phyloP scores from a whole-genome alignment of 768 basidiomycete species.

The Psilocybe subaeruginosa region DNA sequence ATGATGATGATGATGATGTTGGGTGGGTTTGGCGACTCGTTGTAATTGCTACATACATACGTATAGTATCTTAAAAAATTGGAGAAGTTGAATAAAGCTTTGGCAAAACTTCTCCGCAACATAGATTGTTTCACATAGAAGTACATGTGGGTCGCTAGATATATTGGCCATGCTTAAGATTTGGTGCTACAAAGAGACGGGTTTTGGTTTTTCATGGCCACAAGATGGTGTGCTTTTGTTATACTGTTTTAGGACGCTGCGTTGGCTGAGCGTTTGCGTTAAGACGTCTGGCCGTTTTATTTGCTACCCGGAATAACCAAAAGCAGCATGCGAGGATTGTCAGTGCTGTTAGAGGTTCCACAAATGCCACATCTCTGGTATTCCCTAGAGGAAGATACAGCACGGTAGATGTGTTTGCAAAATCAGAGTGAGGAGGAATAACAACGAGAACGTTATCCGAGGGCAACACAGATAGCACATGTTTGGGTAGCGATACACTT shows the following conservation, averaged over 20 bases:
- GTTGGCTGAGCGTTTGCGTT: constrained; percentile 1
- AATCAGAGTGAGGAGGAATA: constrained; percentile 19
- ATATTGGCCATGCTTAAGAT: not conserved
- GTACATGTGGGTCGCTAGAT: too few relatives aligned
- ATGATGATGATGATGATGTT: too few relatives aligned
- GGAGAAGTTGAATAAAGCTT: not conserved
- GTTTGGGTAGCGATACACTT: constrained; percentile 5
- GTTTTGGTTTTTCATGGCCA: too few relatives aligned
- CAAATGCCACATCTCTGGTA: constrained; percentile 35
- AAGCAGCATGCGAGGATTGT: constrained; percentile 42
- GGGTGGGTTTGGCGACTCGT: too few relatives aligned
- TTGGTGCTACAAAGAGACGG: not conserved
- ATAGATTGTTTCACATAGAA: too few relatives aligned
- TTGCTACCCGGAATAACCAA: constrained; percentile 34
- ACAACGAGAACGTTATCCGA: constrained; percentile 19
- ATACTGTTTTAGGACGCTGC: constrained; percentile 9
- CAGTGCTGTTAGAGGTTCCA: constrained; percentile 43
- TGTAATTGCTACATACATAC: too few relatives aligned
- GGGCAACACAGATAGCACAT: constrained; percentile 12
- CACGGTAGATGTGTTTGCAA: constrained; percentile 16
- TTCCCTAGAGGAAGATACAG: constrained; percentile 43
- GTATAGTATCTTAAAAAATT: not conserved
- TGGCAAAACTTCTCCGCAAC: not conserved
- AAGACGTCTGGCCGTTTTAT: constrained; percentile 20
- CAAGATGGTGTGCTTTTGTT: not conserved